Evolutionary conservation across 257 asterid species (phyloP), one percentile per base, ranked within the genome.

Genomic region (Anisodus tanguticus): DNA sequence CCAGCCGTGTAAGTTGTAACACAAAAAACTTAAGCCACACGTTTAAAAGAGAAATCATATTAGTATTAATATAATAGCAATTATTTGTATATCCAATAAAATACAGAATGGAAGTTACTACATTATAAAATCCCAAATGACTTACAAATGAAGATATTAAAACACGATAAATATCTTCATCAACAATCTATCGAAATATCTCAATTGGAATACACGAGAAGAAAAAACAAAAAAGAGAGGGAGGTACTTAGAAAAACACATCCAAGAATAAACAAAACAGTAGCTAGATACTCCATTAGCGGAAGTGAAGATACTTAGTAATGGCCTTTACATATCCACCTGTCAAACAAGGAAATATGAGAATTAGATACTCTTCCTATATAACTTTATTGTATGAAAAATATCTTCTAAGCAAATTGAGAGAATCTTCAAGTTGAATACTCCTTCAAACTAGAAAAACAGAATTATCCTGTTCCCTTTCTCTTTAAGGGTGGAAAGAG

Each of bases 211-310:
- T 0, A 8, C 1, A 53, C 26, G 39, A 53, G 9, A 53, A 53
- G 35, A 51, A 13, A 7, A 53, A 53, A 63, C 22, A 26, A 53
- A 77, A 77, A 58, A 26, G 12, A 64, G 4, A 6, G 41, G 26
- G 45, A 43, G 43, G n/a, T 4, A 64, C 45, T 22, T 2, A 13
- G 70, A 63, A 63, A 17, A 35, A 66, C 47, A 31, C 47, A 66
- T 35, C 63, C 63, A 76, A 76, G 47, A 76, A 51, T 51, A 51
- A 76, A 22, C 0, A 15, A 53, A 53, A 54, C 5, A 10, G 64
- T 3, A 77, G 15, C 64, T 77, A 77, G 64, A 53, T 53, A 53
- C 49, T 77, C 49, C 81, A 77, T 53, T 13, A 77, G 49, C 45
- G 81, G 5, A 49, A 6, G 19, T 5, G 60, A 47, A 72, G 41